A percentile compares a stretch with the other conserved stretches of the same genome.
phyloP scores from a whole-genome alignment of 2,329 filamentous ascomycete genomes.

The Metarhizium brunneum region DNA sequence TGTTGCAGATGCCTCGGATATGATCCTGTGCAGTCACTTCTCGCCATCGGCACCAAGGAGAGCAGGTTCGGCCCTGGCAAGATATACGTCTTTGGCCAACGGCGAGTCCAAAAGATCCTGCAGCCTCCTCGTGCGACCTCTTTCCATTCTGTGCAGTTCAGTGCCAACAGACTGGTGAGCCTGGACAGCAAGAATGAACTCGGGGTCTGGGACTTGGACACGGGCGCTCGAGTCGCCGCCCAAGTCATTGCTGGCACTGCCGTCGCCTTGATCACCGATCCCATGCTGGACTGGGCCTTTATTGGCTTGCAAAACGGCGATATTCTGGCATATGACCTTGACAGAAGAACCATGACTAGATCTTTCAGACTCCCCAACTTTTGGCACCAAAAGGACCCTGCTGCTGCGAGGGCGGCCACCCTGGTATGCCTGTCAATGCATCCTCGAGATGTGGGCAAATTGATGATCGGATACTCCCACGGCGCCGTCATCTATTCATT shows the following conservation, averaged over 20 bases:
- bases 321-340: constrained; percentile 85
- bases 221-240: constrained; percentile 54
- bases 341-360: constrained; percentile 60
- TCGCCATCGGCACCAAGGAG: constrained; percentile 85
- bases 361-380: constrained; percentile 80
- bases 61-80: constrained; percentile 77
- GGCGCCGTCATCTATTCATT: constrained; percentile 89
- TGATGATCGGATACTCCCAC: constrained; percentile 83
- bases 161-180: constrained; percentile 73
- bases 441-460: constrained; percentile 81
- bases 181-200: constrained; percentile 83
- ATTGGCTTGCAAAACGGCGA: constrained; percentile 77
- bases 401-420: constrained; percentile 47
- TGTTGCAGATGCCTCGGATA: constrained; percentile 65
- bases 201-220: constrained; percentile 70
- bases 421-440: constrained; percentile 78
- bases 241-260: constrained; percentile 72
- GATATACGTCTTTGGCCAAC: constrained; percentile 81
- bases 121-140: constrained; percentile 63
- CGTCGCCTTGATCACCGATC: constrained; percentile 68
- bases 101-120: constrained; percentile 68
- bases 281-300: constrained; percentile 88
- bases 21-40: constrained; percentile 85
- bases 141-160: constrained; percentile 73
- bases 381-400: constrained; percentile 67